Evolutionary conservation across 1,139 yeast species (phyloP).

Genomic region (Saccharomyces pastorianus): DNA sequence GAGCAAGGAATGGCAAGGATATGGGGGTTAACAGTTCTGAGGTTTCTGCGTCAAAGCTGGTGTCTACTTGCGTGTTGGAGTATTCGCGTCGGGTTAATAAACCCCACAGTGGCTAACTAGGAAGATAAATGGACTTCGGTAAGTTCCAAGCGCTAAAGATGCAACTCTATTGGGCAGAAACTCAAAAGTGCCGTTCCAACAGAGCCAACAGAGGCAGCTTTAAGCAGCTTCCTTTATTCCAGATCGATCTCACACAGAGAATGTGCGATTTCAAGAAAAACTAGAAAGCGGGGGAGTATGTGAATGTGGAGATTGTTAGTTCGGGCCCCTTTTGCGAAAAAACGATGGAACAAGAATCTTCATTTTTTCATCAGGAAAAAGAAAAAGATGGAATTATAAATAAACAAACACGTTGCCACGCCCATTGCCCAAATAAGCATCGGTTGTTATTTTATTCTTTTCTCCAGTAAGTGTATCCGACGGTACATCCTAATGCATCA

Average conservation of each 20-base stretch:
- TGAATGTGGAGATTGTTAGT: background rate
- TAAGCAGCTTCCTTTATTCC: background rate
- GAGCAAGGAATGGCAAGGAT: background rate
- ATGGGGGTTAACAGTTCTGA: background rate
- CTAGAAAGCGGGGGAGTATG: background rate
- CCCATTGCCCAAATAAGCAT: background rate
- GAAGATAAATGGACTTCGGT: background rate
- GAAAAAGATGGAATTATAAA: background rate
- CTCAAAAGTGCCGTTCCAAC: background rate
- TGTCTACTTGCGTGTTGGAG: background rate
- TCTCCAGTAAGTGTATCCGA: background rate
- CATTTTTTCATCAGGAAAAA: background rate
- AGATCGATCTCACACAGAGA: background rate
- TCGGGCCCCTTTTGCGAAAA: background rate
- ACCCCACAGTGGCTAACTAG: background rate
- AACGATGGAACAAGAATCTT: background rate
- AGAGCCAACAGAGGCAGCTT: background rate
- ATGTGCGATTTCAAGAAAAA: background rate
- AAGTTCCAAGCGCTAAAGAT: background rate
- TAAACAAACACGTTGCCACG: background rate
- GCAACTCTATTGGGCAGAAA: background rate
- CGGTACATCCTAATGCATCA: background rate
- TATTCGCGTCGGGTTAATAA: background rate
- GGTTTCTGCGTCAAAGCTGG: background rate
- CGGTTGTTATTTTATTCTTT: background rate